These are phyloP conservation scores for Hordeum pubiflorum DNA, from an alignment of 202 grass and related monocot species.

Conservation along the genomic window DNA sequence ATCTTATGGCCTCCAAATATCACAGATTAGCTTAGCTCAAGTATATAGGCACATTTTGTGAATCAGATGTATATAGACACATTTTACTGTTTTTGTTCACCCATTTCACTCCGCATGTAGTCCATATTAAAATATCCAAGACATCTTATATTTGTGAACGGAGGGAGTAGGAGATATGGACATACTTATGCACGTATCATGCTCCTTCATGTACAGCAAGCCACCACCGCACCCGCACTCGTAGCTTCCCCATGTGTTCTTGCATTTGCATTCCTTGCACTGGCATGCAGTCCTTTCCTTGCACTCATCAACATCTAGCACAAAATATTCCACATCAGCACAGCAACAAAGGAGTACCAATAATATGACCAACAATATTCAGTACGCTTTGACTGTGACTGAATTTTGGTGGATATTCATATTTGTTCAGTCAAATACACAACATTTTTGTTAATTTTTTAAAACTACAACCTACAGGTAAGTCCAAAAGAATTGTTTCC, in stretches of 20 bases:
- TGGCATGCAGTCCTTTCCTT: slow-evolving; percentile 70
- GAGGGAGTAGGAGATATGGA: not conserved
- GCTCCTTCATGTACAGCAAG: slow-evolving; percentile 76
- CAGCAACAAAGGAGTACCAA: not conserved
- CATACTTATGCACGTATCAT: slow-evolving; percentile 91
- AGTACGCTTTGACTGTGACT: not conserved
- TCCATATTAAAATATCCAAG: no score
- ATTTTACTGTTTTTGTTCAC: no score
- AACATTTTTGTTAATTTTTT: not conserved
- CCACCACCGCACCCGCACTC: slow-evolving; percentile 62
- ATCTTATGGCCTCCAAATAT: not conserved
- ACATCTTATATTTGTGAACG: not conserved
- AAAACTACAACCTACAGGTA: not conserved
- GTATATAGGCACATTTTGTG: not conserved
- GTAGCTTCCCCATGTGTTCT: slow-evolving; percentile 87
- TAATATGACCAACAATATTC: not conserved
- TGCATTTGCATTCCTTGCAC: slow-evolving; percentile 80
- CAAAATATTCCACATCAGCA: slow-evolving; percentile 24
- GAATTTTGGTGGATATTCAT: not conserved
- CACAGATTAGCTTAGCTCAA: not conserved
- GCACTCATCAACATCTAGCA: slow-evolving; percentile 72
- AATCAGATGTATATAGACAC: no score
- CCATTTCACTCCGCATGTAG: no score
- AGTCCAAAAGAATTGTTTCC: not conserved
- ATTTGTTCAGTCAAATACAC: not conserved